Percentiles rank a stretch among this genome's conserved stretches.
Evolutionary conservation across 257 asterid genomes (phyloP).

Genomic region (Fraxinus excelsior): DNA sequence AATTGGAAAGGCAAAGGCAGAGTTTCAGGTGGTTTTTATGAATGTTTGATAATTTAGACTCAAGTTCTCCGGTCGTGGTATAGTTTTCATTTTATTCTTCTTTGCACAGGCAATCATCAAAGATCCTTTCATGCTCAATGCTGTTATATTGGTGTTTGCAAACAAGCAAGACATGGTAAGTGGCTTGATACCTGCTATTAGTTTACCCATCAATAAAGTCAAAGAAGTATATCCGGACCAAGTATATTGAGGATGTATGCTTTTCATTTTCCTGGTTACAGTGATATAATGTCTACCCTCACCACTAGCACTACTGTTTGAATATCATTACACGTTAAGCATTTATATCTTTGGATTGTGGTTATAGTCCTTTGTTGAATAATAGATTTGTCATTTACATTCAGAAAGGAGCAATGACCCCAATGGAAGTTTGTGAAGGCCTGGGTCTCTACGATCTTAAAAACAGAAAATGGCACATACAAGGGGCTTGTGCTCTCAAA

Average conservation of each 20-base stretch:
- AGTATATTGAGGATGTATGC: neutral
- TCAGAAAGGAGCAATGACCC: constrained; percentile 96
- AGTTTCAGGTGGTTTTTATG: constrained; percentile 73
- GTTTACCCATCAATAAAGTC: neutral
- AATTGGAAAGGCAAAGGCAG: constrained; percentile 78
- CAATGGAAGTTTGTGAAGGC: constrained; percentile 92
- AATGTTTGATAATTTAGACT: constrained; percentile 29
- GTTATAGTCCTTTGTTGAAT: constrained; percentile 5
- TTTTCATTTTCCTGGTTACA: neutral
- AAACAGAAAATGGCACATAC: constrained; percentile 94
- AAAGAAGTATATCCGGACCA: neutral
- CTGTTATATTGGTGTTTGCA: constrained; percentile 92
- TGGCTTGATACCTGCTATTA: neutral
- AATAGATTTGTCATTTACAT: constrained; percentile 14
- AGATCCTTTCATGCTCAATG: constrained; percentile 95
- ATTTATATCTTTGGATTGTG: neutral
- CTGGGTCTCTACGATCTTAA: constrained; percentile 83
- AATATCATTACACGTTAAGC: neutral
- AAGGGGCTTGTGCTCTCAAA: constrained; percentile 87
- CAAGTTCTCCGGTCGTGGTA: constrained; percentile 22
- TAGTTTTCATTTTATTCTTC: constrained; percentile 27
- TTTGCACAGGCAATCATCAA: constrained; percentile 72
- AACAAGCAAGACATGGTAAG: constrained; percentile 98
- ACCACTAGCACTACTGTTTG: neutral
- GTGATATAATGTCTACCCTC: neutral